These are phyloP conservation scores for Pleurotus tuber-regium DNA, from an alignment of 768 basidiomycete species.

Conservation along the genomic window DNA sequence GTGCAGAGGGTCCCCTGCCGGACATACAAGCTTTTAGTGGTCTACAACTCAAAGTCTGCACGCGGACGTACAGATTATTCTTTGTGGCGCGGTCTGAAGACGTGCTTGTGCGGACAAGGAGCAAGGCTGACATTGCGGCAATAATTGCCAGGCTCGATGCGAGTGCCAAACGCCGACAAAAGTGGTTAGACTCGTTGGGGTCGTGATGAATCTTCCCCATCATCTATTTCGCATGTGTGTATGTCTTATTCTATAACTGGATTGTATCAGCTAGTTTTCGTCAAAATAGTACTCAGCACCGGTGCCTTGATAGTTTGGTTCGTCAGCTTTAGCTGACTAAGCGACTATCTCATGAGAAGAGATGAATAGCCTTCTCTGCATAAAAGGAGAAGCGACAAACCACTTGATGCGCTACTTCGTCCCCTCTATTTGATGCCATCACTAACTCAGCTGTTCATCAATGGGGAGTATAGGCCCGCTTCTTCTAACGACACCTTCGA, in stretches of 20 bases:
- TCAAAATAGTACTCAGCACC: too few species aligned
- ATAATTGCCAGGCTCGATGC: slow-evolving; percentile 26
- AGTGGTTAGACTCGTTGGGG: slow-evolving; percentile 30
- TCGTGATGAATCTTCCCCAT: too few species aligned
- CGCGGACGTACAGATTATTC: slow-evolving; percentile 79
- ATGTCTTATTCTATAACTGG: too few species aligned
- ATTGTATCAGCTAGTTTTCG: too few species aligned
- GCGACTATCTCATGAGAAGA: too few species aligned
- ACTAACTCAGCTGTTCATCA: slow-evolving; percentile 33
- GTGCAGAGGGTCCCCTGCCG: slow-evolving; percentile 34
- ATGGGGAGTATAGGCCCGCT: slow-evolving; percentile 30
- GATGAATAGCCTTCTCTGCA: too few species aligned
- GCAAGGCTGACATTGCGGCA: slow-evolving; percentile 37
- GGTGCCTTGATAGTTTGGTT: too few species aligned
- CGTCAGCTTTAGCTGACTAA: too few species aligned
- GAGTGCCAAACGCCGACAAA: slow-evolving; percentile 30
- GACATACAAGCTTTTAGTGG: slow-evolving; percentile 52
- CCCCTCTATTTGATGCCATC: too few species aligned
- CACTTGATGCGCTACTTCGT: too few species aligned
- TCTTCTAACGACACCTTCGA: slow-evolving; percentile 40
- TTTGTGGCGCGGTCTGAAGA: slow-evolving; percentile 73
- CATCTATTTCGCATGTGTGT: too few species aligned
- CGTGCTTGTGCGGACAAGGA: slow-evolving; percentile 47
- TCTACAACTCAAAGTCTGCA: slow-evolving; percentile 83
- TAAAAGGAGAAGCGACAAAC: too few species aligned